phyloP scores from a whole-genome alignment of 176 grass and related monocot species.

The Pharus latifolius region DNA sequence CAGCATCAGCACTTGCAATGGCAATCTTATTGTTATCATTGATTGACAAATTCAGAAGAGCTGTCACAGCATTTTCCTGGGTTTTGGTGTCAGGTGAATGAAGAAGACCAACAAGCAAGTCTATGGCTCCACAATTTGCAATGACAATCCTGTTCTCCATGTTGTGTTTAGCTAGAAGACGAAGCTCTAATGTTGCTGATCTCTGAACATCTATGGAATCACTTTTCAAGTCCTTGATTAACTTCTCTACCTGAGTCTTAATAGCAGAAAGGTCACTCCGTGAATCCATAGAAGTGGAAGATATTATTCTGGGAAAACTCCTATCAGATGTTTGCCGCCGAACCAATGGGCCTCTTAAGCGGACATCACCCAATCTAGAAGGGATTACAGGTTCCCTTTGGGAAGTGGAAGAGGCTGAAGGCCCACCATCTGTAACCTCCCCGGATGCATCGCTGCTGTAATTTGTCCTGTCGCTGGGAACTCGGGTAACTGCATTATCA shows the following conservation, averaged over 20 bases:
- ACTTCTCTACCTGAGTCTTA: slow-evolving; percentile 58
- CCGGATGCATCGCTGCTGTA: slow-evolving; percentile 52
- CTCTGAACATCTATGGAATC: slow-evolving; percentile 53
- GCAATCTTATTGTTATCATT: slow-evolving; percentile 96
- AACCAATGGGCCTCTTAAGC: slow-evolving; percentile 30
- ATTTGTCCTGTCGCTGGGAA: slow-evolving; percentile 49
- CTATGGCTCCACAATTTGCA: slow-evolving; percentile 69
- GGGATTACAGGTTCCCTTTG: slow-evolving; percentile 40
- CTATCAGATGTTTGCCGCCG: slow-evolving; percentile 51
- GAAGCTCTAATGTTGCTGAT: slow-evolving; percentile 50
- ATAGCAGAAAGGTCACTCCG: slow-evolving; percentile 63
- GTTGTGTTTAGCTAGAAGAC: slow-evolving; percentile 83
- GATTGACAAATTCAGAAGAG: slow-evolving; percentile 86
- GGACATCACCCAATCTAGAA: slow-evolving; percentile 29
- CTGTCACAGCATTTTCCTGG: slow-evolving; percentile 88
- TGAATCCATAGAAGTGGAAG: slow-evolving; percentile 50
- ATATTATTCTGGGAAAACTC: slow-evolving; percentile 51
- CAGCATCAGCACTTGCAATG: slow-evolving; percentile 71
- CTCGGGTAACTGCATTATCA: slow-evolving; percentile 30
- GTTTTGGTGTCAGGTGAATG: slow-evolving; percentile 46
- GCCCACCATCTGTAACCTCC: slow-evolving; percentile 40
- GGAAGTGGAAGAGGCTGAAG: slow-evolving; percentile 30
- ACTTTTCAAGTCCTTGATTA: slow-evolving; percentile 61
- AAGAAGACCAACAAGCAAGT: slow-evolving; percentile 68
- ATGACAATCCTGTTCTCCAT: slow-evolving; percentile 96